Conservation (phyloP, 192 early-diverging fungal genomes). For the Entomortierella beljakovae region DNA sequence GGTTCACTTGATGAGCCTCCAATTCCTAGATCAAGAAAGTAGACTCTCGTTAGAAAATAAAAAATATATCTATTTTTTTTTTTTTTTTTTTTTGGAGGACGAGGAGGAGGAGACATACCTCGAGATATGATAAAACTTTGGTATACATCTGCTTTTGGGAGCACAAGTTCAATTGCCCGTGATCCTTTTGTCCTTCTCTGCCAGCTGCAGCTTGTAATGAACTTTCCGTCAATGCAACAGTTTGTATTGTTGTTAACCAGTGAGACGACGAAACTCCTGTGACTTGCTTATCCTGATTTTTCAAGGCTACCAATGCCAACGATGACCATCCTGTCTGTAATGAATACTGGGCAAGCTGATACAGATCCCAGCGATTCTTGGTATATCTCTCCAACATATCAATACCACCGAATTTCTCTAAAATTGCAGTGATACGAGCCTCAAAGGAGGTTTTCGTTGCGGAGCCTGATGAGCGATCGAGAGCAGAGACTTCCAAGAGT, state of each 20-base stretch:
- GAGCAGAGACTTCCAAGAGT: conserved; percentile 12
- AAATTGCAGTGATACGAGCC: conserved; percentile 5
- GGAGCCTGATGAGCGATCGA: background rate
- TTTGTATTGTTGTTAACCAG: conserved; percentile 27
- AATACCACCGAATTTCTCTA: conserved; percentile 23
- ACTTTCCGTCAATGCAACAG: conserved; percentile 27
- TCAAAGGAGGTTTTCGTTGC: conserved; percentile 6
- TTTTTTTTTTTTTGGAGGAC: conserved; percentile 1
- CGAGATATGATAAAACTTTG: conserved; percentile 29
- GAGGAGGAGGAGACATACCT: conserved; percentile 8
- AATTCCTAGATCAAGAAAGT: conserved; percentile 20
- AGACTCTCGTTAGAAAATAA: background rate
- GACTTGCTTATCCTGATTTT: conserved; percentile 23
- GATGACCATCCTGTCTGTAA: conserved; percentile 47
- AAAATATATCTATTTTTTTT: background rate
- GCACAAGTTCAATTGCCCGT: conserved; percentile 20
- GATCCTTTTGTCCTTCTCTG: background rate
- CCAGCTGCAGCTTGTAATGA: conserved; percentile 16
- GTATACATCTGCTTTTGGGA: conserved; percentile 37
- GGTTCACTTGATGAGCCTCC: conserved; percentile 28
- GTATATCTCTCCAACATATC: conserved; percentile 17
- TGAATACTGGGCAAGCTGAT: conserved; percentile 32
- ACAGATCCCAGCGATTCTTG: conserved; percentile 48
- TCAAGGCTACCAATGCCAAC: conserved; percentile 20
- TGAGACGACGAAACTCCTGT: conserved; percentile 17